Evolutionary conservation across 176 grass and related monocot genomes (phyloP).

Genomic region (Coix lacrymajobi): DNA sequence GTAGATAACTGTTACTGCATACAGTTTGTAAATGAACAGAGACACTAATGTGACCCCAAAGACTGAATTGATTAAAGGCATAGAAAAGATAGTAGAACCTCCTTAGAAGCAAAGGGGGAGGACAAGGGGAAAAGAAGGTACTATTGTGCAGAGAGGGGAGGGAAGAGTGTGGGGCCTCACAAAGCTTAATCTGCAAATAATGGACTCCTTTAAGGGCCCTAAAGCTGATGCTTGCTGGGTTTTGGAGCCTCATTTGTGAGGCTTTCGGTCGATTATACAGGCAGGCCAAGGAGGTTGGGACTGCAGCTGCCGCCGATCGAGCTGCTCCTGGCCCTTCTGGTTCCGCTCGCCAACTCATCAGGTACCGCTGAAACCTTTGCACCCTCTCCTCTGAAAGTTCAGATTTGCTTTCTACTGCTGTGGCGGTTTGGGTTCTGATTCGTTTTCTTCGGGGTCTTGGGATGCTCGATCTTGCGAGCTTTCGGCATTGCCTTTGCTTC

Average conservation of each 20-base stretch:
- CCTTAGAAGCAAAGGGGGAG: slow-evolving; percentile 57
- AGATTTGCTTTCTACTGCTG: slow-evolving; percentile 20
- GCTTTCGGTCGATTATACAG: background rate
- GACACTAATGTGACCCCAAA: slow-evolving; percentile 16
- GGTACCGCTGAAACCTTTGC: slow-evolving; percentile 36
- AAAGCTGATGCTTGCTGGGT: slow-evolving; percentile 38
- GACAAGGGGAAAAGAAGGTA: slow-evolving; percentile 32
- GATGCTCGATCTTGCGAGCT: background rate
- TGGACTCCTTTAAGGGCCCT: slow-evolving; percentile 39
- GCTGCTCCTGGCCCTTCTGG: slow-evolving; percentile 11
- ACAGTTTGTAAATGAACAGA: slow-evolving; percentile 34
- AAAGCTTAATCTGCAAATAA: slow-evolving; percentile 66
- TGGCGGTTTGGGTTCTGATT: slow-evolving; percentile 1
- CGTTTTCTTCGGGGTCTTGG: slow-evolving; percentile 17
- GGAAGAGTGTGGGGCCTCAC: slow-evolving; percentile 28
- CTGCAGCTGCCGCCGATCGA: background rate
- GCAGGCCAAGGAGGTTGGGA: background rate
- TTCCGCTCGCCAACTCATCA: slow-evolving; percentile 13
- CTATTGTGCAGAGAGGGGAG: slow-evolving; percentile 5
- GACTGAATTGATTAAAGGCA: slow-evolving; percentile 29
- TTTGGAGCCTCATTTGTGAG: slow-evolving; percentile 31
- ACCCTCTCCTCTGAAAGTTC: slow-evolving; percentile 9
- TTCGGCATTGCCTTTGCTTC: background rate
- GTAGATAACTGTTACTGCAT: slow-evolving; percentile 16
- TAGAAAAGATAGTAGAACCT: slow-evolving; percentile 35